Evolutionary conservation across 2,329 filamentous ascomycete species (phyloP).

Genomic region (Stagonosporopsis tanaceti): DNA sequence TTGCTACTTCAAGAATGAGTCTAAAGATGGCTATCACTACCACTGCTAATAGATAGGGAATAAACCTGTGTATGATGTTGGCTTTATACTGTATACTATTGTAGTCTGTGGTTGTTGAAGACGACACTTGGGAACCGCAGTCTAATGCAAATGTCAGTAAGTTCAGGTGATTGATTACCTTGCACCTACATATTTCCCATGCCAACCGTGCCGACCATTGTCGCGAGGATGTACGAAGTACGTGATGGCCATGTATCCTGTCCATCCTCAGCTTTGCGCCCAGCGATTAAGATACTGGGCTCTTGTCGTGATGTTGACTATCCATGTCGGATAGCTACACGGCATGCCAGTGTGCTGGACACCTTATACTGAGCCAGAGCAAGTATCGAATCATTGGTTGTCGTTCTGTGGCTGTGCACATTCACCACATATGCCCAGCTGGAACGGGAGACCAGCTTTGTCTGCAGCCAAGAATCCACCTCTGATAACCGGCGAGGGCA

Average conservation of each 20-base stretch:
- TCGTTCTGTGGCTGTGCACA: background rate
- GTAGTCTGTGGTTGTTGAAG: slow-evolving; percentile 30
- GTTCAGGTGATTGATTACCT: background rate
- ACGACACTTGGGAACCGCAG: slow-evolving; percentile 26
- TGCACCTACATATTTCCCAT: background rate
- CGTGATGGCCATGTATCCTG: background rate
- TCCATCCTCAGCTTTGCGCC: background rate
- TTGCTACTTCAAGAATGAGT: slow-evolving; percentile 28
- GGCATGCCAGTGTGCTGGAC: background rate
- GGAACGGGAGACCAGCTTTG: background rate
- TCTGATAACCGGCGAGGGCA: background rate
- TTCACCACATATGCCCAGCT: background rate
- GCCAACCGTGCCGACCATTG: background rate
- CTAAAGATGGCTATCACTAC: slow-evolving; percentile 26
- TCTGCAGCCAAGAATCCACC: background rate
- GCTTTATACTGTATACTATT: slow-evolving; percentile 20
- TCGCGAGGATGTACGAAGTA: background rate
- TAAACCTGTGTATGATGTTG: background rate
- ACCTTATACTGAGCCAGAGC: background rate
- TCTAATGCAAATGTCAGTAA: background rate
- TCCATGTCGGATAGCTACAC: background rate
- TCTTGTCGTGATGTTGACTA: background rate
- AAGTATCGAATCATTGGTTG: background rate
- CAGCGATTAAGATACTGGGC: background rate
- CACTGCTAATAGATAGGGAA: slow-evolving; percentile 11